Evolutionary conservation across 2,329 filamentous ascomycete genomes (phyloP), one percentile per base, ranked within the genome.

Genomic region (Colletotrichum liriopes): DNA sequence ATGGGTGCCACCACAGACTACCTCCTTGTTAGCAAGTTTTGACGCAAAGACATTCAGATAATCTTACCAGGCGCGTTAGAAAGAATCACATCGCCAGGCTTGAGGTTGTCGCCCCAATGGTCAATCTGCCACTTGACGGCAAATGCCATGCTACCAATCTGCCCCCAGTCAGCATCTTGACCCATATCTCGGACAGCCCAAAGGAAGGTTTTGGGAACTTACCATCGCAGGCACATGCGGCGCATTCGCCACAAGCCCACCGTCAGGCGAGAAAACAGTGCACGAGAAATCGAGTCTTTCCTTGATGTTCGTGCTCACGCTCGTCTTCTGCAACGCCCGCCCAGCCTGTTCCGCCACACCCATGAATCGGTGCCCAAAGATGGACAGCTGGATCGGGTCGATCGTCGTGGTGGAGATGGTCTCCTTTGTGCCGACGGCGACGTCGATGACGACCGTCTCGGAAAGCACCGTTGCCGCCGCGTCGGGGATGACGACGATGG

Each of bases 291-390:
- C 93, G 1, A 96, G 86, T 3, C 93, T 88, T 78, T 96, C 94
- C 77, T 96, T 93, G 79, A 95, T 93, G 76, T 95, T 95, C 0
- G 92, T 94, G 67, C 89, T 92, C 18, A 95, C 91, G 75, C 90
- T 91, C 0, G 93, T 94, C 82, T 94, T 94, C 77, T 95, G 92
- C n/a, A 96, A 81, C 4, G 92, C 92, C 63, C 92, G 87, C 0
- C 93, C 93, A 93, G 95, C 95, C 77, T 95, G 93, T 80, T 95
- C 93, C 0, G 93, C 93, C 73, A 95, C 94, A 3, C 92, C 91
- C 93, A 95, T 95, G 82, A 96, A 96, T 3, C 93, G 87, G 79
- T 95, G 93, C 0, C 91, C 92, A 77, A 96, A 95, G 71, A 95
- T 92, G 75, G 90, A 93, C 1, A 96, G 86, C 80, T 93, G 88